Base-by-base conservation (phyloP, 2,329 filamentous ascomycete genomes). In the Neonectria punicea region DNA sequence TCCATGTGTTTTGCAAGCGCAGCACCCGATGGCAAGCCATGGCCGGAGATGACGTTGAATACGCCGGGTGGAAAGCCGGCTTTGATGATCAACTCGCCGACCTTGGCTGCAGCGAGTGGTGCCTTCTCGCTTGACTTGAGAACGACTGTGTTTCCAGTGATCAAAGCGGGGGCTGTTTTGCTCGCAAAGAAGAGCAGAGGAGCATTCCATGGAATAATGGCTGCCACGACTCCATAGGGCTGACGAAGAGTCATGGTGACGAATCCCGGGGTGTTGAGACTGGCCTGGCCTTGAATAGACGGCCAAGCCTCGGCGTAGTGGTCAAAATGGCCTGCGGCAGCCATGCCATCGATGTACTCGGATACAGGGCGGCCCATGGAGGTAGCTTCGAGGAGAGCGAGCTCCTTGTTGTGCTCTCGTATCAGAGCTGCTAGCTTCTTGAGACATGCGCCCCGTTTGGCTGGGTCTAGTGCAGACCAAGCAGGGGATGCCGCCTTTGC, bases 1-100 rank as follows among this genome's bases (percentile, higher is more conserved):
- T 87, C 86, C 64, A 88, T 83, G 77, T 95, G 92, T 36, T 85
- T 81, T 1, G 90, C 88, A 6, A 95, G 83, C 1, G 89, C 87
- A 4, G 87, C 85, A 16, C 92, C 92, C 0, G 90, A 88, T 46
- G 88, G 87, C 16, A 84, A 82, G 3, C 92, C 92, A 67, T 90
- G 85, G 1, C 92, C 92, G 53, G 91, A 92, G 28, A 94, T 73
- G 60, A 94, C 84, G 76, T 93, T 94, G 72, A 94, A 81, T 9
- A 93, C 91, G 34, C 92, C 92, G 0, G 90, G 86, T 2, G 92
- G 92, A 73, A 94, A 93, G 0, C 92, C 92, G 3, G 91, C 91
- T 70, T 93, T 84, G 66, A 88, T 86, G 66, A 93, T 84, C 16
- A 94, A 81, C 34, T 87, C 86, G 1, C 79, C 79, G 1, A 81